A percentile compares a stretch with the other conserved stretches of the same genome.
Evolutionary conservation across 176 grass and related monocot genomes (phyloP).

Genomic region (Luzula sylvatica): DNA sequence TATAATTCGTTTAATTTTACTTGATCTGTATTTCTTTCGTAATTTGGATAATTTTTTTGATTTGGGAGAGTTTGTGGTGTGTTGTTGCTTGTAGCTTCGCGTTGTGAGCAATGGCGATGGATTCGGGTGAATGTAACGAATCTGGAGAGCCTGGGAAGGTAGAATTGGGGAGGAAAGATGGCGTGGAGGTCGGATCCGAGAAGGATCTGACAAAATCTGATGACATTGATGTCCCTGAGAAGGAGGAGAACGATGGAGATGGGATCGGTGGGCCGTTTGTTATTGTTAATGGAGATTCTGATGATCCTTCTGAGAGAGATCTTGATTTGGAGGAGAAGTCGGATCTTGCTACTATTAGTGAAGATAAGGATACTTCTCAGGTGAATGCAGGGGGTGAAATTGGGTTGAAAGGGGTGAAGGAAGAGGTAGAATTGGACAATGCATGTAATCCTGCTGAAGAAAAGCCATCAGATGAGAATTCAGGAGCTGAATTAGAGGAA

Average conservation of each 20-base stretch:
- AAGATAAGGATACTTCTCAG: background rate
- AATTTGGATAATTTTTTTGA: background rate
- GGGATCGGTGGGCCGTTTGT: slow-evolving; percentile 6
- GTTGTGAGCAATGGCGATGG: slow-evolving; percentile 20
- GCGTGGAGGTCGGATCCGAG: background rate
- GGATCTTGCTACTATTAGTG: slow-evolving; percentile 6
- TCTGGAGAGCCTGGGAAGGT: slow-evolving; percentile 7
- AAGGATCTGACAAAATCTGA: slow-evolving; percentile 14
- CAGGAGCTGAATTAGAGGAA: slow-evolving; percentile 6
- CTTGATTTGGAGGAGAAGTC: slow-evolving; percentile 12
- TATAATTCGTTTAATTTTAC: slow-evolving; percentile 1
- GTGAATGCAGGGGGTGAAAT: background rate
- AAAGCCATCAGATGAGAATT: background rate
- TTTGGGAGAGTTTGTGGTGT: background rate
- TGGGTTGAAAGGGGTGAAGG: background rate
- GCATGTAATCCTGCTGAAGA: background rate
- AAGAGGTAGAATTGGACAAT: slow-evolving; percentile 4
- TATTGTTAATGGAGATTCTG: slow-evolving; percentile 16
- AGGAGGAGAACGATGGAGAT: slow-evolving; percentile 8
- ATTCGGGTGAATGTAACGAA: slow-evolving; percentile 13
- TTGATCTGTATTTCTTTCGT: background rate
- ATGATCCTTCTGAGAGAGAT: background rate
- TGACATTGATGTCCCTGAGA: background rate
- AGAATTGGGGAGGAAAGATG: slow-evolving; percentile 10
- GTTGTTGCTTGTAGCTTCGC: slow-evolving; percentile 2